A percentile compares a stretch with the other conserved stretches of the same genome.
phyloP scores from a whole-genome alignment of 805 yeast genomes.

The Metschnikowia shivogae region DNA sequence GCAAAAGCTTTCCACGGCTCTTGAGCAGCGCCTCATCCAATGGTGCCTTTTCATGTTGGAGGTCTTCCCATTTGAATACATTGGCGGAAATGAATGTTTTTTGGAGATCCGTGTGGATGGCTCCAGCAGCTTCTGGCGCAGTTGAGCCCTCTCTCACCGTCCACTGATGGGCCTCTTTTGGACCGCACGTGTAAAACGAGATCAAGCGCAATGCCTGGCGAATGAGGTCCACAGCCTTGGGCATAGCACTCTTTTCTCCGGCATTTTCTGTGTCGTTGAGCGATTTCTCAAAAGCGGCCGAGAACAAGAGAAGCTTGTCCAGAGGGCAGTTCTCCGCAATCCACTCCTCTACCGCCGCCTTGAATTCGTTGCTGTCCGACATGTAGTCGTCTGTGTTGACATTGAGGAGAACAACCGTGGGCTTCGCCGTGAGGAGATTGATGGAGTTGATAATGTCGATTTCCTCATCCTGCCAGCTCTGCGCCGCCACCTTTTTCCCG shows the following conservation, averaged over 20 bases:
- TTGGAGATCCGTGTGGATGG: constrained; percentile 92
- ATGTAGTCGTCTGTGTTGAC: constrained; percentile 68
- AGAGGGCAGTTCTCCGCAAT: constrained; percentile 61
- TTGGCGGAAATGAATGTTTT: constrained; percentile 93
- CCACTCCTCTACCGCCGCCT: constrained; percentile 58
- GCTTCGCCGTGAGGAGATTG: constrained; percentile 81
- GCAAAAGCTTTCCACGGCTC: constrained; percentile 54
- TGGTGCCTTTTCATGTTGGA: constrained; percentile 35
- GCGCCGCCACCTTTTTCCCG: constrained; percentile 58
- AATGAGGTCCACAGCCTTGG: constrained; percentile 49
- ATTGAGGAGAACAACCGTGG: constrained; percentile 75
- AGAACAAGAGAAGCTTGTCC: constrained; percentile 33
- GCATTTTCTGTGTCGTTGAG: constrained; percentile 9
- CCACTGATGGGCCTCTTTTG: constrained; percentile 98
- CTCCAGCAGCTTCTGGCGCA: constrained; percentile 99
- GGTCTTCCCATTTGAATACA: constrained; percentile 80
- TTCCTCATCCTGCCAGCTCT: constrained; percentile 59
- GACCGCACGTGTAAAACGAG: constrained; percentile 94
- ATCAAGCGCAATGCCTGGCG: constrained; percentile 45
- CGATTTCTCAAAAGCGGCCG: constrained; percentile 48
- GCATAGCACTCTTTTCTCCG: constrained; percentile 44
- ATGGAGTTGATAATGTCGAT: constrained; percentile 63
- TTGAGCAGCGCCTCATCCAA: constrained; percentile 51
- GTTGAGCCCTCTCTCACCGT: constrained; percentile 86
- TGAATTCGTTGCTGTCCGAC: constrained; percentile 47